Evolutionary conservation across 2,329 filamentous ascomycete genomes (phyloP).

Genomic region (Pseudocercospora vitis): DNA sequence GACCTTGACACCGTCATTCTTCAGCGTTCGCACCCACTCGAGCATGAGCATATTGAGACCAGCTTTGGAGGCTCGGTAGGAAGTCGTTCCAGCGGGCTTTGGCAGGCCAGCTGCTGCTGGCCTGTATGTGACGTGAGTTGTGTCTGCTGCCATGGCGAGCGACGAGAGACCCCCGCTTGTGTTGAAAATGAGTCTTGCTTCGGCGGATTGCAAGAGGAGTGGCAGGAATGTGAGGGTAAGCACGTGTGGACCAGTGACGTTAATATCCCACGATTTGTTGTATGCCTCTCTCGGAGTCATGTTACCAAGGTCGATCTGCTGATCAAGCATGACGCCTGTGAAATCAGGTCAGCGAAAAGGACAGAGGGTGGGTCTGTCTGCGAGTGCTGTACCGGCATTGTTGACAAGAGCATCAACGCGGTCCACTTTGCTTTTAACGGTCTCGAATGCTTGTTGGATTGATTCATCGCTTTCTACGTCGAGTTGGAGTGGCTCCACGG

Average conservation of each 20-base stretch:
- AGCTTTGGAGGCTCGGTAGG: not conserved
- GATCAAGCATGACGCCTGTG: slow-evolving; percentile 35
- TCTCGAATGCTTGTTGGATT: slow-evolving; percentile 47
- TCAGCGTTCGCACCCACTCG: slow-evolving; percentile 1
- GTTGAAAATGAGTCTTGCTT: slow-evolving; percentile 51
- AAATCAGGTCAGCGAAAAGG: not conserved
- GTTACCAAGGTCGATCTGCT: slow-evolving; percentile 27
- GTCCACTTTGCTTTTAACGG: slow-evolving; percentile 41
- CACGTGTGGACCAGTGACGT: slow-evolving; percentile 47
- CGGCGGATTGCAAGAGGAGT: slow-evolving; percentile 48
- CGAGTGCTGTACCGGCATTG: slow-evolving; percentile 43
- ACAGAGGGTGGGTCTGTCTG: not conserved
- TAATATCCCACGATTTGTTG: slow-evolving; percentile 41
- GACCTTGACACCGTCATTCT: slow-evolving; percentile 3
- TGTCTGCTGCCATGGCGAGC: not conserved
- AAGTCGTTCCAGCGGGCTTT: not conserved
- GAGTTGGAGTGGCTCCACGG: slow-evolving; percentile 49
- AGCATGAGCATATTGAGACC: slow-evolving; percentile 3
- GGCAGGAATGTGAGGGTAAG: slow-evolving; percentile 46
- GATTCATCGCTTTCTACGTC: slow-evolving; percentile 55
- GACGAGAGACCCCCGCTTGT: slow-evolving; percentile 2
- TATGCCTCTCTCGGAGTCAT: slow-evolving; percentile 35
- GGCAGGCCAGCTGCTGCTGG: not conserved
- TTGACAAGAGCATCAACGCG: slow-evolving; percentile 47
- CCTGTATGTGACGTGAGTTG: slow-evolving; percentile 1